phyloP scores from a whole-genome alignment of 2,329 filamentous ascomycete species.

The Didymosphaeria variabile region DNA sequence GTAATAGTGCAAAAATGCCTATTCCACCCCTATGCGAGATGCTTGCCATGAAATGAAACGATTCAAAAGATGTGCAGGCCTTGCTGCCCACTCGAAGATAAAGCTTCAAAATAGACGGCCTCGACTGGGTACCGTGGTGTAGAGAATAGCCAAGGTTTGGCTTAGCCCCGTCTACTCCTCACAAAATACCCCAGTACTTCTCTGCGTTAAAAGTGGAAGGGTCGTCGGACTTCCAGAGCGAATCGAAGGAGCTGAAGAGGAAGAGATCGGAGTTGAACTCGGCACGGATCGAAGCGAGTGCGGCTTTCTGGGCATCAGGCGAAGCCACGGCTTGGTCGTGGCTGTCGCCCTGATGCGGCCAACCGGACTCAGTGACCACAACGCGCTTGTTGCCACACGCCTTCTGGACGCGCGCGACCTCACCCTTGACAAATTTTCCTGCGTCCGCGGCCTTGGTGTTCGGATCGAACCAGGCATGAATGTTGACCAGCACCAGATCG shows the following conservation, averaged over 20 bases:
- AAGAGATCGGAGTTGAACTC: conserved; percentile 69
- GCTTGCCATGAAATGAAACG: conserved; percentile 23
- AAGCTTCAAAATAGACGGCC: not conserved
- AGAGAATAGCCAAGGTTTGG: too few species aligned
- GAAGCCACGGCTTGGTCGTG: conserved; percentile 77
- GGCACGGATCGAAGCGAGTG: conserved; percentile 70
- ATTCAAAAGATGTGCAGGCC: conserved; percentile 23
- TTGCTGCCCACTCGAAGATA: conserved; percentile 17
- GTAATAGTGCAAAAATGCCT: conserved; percentile 38
- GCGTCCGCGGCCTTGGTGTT: conserved; percentile 67
- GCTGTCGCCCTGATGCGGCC: conserved; percentile 73
- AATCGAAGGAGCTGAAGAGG: conserved; percentile 82
- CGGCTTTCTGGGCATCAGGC: conserved; percentile 69
- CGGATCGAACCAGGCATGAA: conserved; percentile 83
- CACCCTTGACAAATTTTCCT: conserved; percentile 71
- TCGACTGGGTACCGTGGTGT: not conserved
- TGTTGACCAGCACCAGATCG: conserved; percentile 83
- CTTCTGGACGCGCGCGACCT: conserved; percentile 59
- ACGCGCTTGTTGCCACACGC: conserved; percentile 66
- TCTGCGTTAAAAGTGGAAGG: conserved; percentile 74
- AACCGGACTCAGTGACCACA: conserved; percentile 84
- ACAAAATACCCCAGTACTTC: conserved; percentile 72
- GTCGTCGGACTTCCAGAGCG: conserved; percentile 76
- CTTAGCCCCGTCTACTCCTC: conserved; percentile 5
- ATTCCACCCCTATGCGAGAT: conserved; percentile 23